Base-by-base conservation (phyloP, 2,329 filamentous ascomycete species). In the Capronia epimyces region DNA sequence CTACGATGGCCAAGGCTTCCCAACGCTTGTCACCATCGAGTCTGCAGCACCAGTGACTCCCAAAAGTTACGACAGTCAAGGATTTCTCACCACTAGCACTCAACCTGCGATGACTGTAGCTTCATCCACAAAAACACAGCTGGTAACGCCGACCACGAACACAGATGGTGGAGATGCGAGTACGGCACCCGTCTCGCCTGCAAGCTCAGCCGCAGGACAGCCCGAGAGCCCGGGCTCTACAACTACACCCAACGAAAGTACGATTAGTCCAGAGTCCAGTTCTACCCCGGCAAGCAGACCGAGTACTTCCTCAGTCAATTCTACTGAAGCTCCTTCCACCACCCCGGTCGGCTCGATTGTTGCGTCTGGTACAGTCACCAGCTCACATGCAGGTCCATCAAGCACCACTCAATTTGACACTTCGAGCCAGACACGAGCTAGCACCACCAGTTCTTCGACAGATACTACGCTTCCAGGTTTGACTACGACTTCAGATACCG, bases 1-100 rank as follows among this genome's bases (percentile, higher is more conserved):
- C 4, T 59, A 69, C 60, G 67, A 79, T 60, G 63, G 75, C 25
- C 69, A 70, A 56, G 75, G 75, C 27, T 78, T 79, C 62, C 68
- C 69, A 22, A 77, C 74, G 1, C 69, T 74, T 1, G 66, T 68
- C 50, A 73, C 71, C 4, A 62, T 55, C 70, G 16, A 57, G 65
- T 15, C 64, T 10, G 70, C 69, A 18, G 63, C 59, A 43, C 48
- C 64, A 25, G 65, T 66, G 3, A 59, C 66, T 7, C 56, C 67
- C 5, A 72, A 68, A 49, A 70, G 67, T 40, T 77, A 72, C 61
- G 68, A 77, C 58, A 63, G 69, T 22, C 65, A 69, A 50, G 74
- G 75, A 3, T 74, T 74, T 51, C 64, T 69, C 25, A 69, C 73
- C 48, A 72, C 68, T 22, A 46, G 24, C 41, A 22, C 41, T 9